A percentile compares a stretch with the other conserved stretches of the same genome.
phyloP scores from a whole-genome alignment of 768 basidiomycete genomes.

The Chalciporus chontae region DNA sequence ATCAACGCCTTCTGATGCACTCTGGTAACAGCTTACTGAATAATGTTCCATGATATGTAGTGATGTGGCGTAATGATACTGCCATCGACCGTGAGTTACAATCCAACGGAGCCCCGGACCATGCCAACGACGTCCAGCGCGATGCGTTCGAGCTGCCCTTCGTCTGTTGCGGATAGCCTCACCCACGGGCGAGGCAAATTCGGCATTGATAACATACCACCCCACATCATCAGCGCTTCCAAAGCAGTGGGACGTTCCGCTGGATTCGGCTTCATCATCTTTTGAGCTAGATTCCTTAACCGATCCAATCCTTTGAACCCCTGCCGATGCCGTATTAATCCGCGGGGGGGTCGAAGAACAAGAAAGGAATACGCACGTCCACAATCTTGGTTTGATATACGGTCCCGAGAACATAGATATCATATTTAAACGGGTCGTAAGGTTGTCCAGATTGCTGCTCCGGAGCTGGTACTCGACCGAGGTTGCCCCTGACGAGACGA shows the following conservation, averaged over 20 bases:
- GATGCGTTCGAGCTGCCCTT: background rate
- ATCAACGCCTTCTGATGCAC: no score
- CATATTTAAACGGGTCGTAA: constrained; percentile 26
- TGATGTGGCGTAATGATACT: background rate
- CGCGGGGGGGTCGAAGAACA: no score
- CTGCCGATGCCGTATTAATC: no score
- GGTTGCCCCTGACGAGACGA: background rate
- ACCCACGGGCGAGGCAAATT: background rate
- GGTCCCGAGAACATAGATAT: constrained; percentile 25
- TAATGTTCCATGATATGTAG: background rate
- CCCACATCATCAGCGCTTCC: background rate
- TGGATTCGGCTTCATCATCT: background rate
- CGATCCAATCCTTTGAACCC: background rate
- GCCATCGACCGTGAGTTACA: background rate
- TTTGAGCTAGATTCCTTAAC: background rate
- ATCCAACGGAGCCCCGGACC: background rate
- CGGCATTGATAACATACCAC: background rate
- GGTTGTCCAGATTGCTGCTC: constrained; percentile 18
- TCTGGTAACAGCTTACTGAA: background rate
- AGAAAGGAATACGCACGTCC: background rate
- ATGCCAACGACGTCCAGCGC: background rate
- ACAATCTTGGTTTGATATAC: constrained; percentile 12
- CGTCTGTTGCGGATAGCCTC: background rate
- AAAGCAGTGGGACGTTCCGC: background rate
- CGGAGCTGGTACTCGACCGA: constrained; percentile 14